Conservation (phyloP, 352 stramenopile genomes). For the Phytophthora aleatoria region DNA sequence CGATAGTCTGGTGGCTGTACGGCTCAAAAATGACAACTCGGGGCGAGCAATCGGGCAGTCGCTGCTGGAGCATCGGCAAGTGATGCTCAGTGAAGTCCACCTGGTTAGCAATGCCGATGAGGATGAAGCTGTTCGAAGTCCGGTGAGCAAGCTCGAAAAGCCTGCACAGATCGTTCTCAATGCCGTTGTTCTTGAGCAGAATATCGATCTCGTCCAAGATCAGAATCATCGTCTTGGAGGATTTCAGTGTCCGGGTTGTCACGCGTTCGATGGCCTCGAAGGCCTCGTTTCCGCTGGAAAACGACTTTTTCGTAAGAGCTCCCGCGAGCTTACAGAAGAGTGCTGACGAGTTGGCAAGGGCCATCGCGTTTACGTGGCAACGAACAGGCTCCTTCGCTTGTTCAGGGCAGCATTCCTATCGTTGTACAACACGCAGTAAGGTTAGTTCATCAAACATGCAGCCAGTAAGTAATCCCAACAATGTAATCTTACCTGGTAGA, state of each 20-base stretch:
- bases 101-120: constrained; percentile 85
- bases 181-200: constrained; percentile 65
- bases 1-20: constrained; percentile 80
- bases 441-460: constrained; percentile 4
- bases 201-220: constrained; percentile 86
- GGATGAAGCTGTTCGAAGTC: constrained; percentile 60
- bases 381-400: constrained; percentile 48
- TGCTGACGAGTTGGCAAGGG: constrained; percentile 47
- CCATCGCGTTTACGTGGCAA: constrained; percentile 79
- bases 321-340: constrained; percentile 68
- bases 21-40: constrained; percentile 81
- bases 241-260: constrained; percentile 48
- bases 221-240: constrained; percentile 69
- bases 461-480: background rate
- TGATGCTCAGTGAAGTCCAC: constrained; percentile 88
- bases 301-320: constrained; percentile 52
- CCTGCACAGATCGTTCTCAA: constrained; percentile 71
- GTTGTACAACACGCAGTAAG: constrained; percentile 10
- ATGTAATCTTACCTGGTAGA: constrained; percentile 49
- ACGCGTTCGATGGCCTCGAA: constrained; percentile 70
- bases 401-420: constrained; percentile 38
- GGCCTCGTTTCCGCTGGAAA: constrained; percentile 47
- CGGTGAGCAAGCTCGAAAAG: constrained; percentile 83
- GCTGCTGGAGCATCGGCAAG: constrained; percentile 57
- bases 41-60: constrained; percentile 56